Conservation (phyloP, 192 early-diverging fungal species). For the Coemansia sp. region DNA sequence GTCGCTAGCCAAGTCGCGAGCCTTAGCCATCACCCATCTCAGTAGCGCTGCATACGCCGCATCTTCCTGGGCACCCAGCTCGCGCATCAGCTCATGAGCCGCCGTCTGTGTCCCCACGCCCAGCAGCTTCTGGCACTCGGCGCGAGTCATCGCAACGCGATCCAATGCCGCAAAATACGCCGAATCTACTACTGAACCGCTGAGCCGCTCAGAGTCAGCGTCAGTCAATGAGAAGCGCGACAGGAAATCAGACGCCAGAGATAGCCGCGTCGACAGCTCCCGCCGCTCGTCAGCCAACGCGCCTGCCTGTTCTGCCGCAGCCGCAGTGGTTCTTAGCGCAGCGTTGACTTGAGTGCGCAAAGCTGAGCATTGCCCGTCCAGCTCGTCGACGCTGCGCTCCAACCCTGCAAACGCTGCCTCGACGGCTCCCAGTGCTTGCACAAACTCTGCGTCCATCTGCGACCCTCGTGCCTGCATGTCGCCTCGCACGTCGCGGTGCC, state of each 20-base stretch:
- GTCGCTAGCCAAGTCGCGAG: conserved; percentile 25
- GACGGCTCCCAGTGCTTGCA: conserved; percentile 24
- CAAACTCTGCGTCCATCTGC: conserved; percentile 38
- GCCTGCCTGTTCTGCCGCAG: conserved; percentile 21
- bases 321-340: conserved; percentile 26
- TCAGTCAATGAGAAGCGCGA: conserved; percentile 17
- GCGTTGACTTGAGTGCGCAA: conserved; percentile 26
- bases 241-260: conserved; percentile 19
- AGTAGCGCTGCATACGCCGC: conserved; percentile 21
- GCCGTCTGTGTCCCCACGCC: conserved; percentile 19
- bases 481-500: conserved; percentile 33
- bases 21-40: conserved; percentile 33
- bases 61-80: conserved; percentile 32
- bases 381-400: conserved; percentile 20
- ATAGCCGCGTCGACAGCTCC: conserved; percentile 14
- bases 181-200: neutral
- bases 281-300: conserved; percentile 35
- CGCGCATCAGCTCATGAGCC: conserved; percentile 20
- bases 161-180: conserved; percentile 30
- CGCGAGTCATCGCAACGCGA: conserved; percentile 4
- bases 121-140: conserved; percentile 35
- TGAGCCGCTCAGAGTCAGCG: conserved; percentile 4
- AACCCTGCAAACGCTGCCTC: conserved; percentile 36
- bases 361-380: conserved; percentile 24
- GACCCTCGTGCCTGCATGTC: conserved; percentile 30